A percentile compares a stretch with the other conserved stretches of the same genome.
Evolutionary conservation across 2,329 filamentous ascomycete genomes (phyloP).

Genomic region (Colletotrichum falcatum): DNA sequence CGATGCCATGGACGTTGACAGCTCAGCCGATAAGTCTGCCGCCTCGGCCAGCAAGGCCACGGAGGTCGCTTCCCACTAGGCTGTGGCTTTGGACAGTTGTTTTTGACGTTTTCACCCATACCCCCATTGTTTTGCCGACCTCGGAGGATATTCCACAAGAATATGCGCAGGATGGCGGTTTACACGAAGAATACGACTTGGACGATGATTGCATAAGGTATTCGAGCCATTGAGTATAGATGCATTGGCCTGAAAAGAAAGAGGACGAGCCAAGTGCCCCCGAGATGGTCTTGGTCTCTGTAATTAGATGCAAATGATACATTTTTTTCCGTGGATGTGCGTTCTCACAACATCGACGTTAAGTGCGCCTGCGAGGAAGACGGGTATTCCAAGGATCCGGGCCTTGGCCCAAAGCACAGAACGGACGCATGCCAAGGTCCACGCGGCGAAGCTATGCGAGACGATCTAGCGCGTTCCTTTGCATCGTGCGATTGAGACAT

Average conservation of each 20-base stretch:
- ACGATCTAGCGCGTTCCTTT: constrained; percentile 30
- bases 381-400: not conserved
- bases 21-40: constrained; percentile 50
- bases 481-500: constrained; percentile 38
- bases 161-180: constrained; percentile 38
- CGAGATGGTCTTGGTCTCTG: not conserved
- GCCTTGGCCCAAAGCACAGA: not conserved
- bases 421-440: constrained; percentile 3
- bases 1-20: constrained; percentile 65
- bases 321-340: constrained; percentile 3
- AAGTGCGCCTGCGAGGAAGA: not conserved
- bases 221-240: constrained; percentile 28
- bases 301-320: constrained; percentile 39
- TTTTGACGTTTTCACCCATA: constrained; percentile 40
- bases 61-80: constrained; percentile 41
- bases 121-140: constrained; percentile 35
- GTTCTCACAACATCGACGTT: not conserved
- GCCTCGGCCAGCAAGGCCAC: constrained; percentile 50
- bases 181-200: constrained; percentile 41
- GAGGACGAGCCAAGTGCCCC: constrained; percentile 12
- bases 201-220: constrained; percentile 39
- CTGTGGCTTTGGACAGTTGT: constrained; percentile 6
- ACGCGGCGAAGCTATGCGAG: constrained; percentile 12
- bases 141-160: constrained; percentile 22
- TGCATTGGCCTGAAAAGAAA: constrained; percentile 16